Evolutionary conservation across 2,329 filamentous ascomycete genomes (phyloP).

Genomic region (Claviceps sp.): DNA sequence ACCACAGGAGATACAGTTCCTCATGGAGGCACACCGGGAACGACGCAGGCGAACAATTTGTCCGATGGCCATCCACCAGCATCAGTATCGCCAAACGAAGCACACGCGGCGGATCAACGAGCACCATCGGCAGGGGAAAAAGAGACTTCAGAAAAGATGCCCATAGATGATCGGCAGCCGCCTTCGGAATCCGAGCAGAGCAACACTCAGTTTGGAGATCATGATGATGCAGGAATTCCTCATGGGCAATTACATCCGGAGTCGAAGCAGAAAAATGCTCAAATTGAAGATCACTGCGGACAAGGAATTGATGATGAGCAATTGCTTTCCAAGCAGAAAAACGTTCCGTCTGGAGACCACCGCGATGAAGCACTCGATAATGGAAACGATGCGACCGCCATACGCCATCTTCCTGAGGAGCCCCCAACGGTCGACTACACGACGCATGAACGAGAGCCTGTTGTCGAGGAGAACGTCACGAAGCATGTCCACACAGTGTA

Average conservation of each 20-base stretch:
- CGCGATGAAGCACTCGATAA: too few species aligned
- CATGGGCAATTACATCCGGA: too few species aligned
- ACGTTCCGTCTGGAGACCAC: too few species aligned
- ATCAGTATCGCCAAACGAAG: not conserved
- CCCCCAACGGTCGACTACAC: not conserved
- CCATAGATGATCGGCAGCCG: too few species aligned
- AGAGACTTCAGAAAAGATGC: not conserved
- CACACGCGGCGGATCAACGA: not conserved
- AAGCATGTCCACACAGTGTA: conserved; percentile 4
- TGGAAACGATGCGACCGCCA: not conserved
- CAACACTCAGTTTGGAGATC: too few species aligned
- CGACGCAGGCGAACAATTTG: not conserved
- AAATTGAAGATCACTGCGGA: too few species aligned
- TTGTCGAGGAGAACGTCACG: not conserved
- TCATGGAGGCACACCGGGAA: not conserved
- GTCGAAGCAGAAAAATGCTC: too few species aligned
- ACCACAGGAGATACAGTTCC: not conserved
- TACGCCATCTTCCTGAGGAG: not conserved
- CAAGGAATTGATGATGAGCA: too few species aligned
- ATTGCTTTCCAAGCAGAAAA: too few species aligned
- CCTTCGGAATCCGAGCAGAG: too few species aligned
- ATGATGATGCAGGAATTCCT: too few species aligned
- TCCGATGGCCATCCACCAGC: not conserved
- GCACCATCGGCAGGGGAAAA: not conserved
- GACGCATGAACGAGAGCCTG: not conserved